Conservation (phyloP, 1,139 yeast species). For the Chernovozyma sophiae-reginae region DNA sequence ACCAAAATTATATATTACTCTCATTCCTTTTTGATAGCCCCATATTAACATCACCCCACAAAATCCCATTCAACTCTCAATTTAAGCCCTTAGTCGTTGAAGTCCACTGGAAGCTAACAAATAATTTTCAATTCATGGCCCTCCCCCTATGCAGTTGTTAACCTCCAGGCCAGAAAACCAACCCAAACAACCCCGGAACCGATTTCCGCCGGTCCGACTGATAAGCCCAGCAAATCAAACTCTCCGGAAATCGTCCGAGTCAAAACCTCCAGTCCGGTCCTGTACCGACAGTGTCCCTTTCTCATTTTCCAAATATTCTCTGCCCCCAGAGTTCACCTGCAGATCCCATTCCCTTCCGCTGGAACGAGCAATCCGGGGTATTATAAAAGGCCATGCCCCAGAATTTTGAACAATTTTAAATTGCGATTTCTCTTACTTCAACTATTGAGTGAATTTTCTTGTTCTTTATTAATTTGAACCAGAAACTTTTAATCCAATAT, state of each 20-base stretch:
- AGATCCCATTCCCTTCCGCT: slow-evolving; percentile 10
- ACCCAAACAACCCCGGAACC: slow-evolving; percentile 2
- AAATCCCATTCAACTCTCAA: too few relatives aligned
- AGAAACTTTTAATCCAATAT: slow-evolving; percentile 3
- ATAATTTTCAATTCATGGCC: too few relatives aligned
- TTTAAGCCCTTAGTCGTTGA: too few relatives aligned
- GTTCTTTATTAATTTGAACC: background rate
- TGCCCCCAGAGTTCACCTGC: too few relatives aligned
- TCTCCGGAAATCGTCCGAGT: slow-evolving; percentile 6
- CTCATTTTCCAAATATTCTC: too few relatives aligned
- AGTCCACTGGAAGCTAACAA: too few relatives aligned
- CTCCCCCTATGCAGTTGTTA: too few relatives aligned
- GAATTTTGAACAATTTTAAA: background rate
- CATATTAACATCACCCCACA: too few relatives aligned
- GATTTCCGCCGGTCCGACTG: slow-evolving; percentile 4
- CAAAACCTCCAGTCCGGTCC: slow-evolving; percentile 1
- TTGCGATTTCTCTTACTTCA: background rate
- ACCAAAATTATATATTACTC: too few relatives aligned
- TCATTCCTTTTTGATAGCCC: too few relatives aligned
- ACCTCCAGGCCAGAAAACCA: too few relatives aligned
- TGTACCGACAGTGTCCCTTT: background rate
- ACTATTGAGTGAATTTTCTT: background rate
- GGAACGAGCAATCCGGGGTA: slow-evolving; percentile 11
- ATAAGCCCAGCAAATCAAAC: slow-evolving; percentile 5
- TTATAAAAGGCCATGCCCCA: background rate